Percentiles rank a stretch among this genome's conserved stretches.
Conservation (phyloP, 208 protist genomes). For the Wallacemonas sp. region DNA sequence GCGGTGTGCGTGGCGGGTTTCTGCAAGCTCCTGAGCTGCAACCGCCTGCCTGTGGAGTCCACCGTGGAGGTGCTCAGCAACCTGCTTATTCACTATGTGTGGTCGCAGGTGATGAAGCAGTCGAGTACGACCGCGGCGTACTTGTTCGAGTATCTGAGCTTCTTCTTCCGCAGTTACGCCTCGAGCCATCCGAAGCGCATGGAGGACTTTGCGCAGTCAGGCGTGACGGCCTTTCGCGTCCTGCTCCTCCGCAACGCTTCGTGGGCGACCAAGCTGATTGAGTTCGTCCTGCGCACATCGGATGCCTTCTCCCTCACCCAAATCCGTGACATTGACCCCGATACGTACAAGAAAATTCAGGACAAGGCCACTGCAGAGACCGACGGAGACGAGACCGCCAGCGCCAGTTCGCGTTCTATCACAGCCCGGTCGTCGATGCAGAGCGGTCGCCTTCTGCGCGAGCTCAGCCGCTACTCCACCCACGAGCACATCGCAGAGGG, state of each 20-base stretch:
- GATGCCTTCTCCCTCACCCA: constrained; percentile 79
- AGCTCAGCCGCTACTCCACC: constrained; percentile 83
- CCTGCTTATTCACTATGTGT: constrained; percentile 65
- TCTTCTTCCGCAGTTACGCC: constrained; percentile 84
- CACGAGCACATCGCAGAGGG: constrained; percentile 79
- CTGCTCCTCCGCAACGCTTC: constrained; percentile 42
- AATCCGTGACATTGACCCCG: constrained; percentile 87
- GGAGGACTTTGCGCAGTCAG: constrained; percentile 53
- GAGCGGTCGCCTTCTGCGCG: constrained; percentile 68
- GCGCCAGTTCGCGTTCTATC: constrained; percentile 27
- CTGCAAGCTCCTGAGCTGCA: constrained; percentile 88
- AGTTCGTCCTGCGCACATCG: constrained; percentile 55
- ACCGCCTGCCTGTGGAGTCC: constrained; percentile 60
- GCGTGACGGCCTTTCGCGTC: constrained; percentile 55
- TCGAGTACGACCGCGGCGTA: constrained; percentile 34
- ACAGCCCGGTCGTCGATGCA: constrained; percentile 70
- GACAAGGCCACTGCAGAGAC: constrained; percentile 20
- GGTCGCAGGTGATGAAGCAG: constrained; percentile 31
- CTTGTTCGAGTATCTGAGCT: constrained; percentile 64
- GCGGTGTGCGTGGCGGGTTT: constrained; percentile 57
- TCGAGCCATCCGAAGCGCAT: constrained; percentile 76
- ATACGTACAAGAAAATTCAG: constrained; percentile 35
- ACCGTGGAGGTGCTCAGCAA: constrained; percentile 58
- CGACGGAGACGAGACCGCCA: constrained; percentile 5
- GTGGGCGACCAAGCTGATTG: constrained; percentile 43